Conservation (phyloP, 345 rosid species). For the Rubroshorea leprosula region DNA sequence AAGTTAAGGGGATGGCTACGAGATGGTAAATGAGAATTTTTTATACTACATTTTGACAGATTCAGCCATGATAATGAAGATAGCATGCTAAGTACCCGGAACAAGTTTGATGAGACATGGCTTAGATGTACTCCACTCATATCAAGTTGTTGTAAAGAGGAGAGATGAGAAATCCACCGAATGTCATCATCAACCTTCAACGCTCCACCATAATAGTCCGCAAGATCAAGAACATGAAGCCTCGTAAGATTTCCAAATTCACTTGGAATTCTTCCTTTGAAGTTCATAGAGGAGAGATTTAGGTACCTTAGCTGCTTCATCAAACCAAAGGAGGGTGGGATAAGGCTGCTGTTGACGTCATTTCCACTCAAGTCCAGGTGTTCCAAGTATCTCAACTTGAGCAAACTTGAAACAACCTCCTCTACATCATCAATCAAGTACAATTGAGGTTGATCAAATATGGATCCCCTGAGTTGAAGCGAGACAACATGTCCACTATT, state of each 20-base stretch:
- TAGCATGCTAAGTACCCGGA: slow-evolving; percentile 1
- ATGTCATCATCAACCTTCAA: no score
- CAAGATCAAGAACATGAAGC: slow-evolving; percentile 17
- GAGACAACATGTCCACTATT: not conserved
- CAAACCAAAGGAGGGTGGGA: not conserved
- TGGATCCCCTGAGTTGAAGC: slow-evolving; percentile 3
- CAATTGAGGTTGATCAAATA: no score
- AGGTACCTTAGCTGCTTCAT: slow-evolving; percentile 4
- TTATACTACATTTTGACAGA: not conserved
- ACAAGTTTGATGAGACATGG: not conserved
- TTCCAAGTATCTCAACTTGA: no score
- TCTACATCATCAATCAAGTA: no score
- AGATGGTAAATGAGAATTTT: not conserved
- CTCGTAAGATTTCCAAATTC: slow-evolving; percentile 20
- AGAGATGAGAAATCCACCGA: slow-evolving; percentile 17
- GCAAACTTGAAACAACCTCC: no score
- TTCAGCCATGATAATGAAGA: no score
- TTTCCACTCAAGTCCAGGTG: no score
- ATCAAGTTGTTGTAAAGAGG: not conserved
- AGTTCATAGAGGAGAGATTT: not conserved
- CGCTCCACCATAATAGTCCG: not conserved
- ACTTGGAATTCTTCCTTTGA: slow-evolving; percentile 10
- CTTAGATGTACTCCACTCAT: not conserved
- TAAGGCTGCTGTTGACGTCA: not conserved
- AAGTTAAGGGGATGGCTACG: no score